These are phyloP conservation scores for Daldinia bambusicola DNA, from an alignment of 495 filamentous ascomycete species.

Conservation along the genomic window DNA sequence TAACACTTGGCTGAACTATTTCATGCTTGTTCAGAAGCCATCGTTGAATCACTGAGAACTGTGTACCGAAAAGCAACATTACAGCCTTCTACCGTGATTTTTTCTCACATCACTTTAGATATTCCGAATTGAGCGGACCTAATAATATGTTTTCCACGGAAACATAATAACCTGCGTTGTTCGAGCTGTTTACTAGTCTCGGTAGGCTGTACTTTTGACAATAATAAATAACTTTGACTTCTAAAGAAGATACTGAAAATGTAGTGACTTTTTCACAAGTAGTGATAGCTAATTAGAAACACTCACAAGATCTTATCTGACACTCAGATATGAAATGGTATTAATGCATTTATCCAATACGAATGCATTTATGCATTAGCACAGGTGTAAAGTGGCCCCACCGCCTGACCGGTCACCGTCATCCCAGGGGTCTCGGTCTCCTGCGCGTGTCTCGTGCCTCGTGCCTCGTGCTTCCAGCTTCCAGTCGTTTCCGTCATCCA, in stretches of 20 bases:
- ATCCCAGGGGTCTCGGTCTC: conserved; percentile 7
- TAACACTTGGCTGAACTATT: neutral
- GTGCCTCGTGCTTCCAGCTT: conserved; percentile 9
- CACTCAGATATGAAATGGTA: neutral
- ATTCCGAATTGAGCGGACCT: too few relatives aligned
- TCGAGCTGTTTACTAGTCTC: too few relatives aligned
- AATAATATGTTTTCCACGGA: too few relatives aligned
- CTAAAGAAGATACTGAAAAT: too few relatives aligned
- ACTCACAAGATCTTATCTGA: too few relatives aligned
- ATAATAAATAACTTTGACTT: too few relatives aligned
- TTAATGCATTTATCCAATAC: neutral
- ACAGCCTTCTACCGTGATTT: neutral
- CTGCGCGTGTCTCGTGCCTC: conserved; percentile 37
- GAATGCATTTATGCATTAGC: conserved; percentile 10
- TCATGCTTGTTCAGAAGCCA: neutral
- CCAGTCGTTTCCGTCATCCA: conserved; percentile 19
- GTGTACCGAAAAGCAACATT: neutral
- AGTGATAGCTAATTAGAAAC: too few relatives aligned
- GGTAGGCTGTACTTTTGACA: too few relatives aligned
- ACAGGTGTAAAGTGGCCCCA: conserved; percentile 7
- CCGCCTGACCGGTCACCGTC: conserved; percentile 18
- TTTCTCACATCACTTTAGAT: neutral
- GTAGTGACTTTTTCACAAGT: too few relatives aligned
- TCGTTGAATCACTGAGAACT: neutral
- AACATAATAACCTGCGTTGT: too few relatives aligned